These are phyloP conservation scores for Cucurbita argyrosperma DNA, from an alignment of 306 rosid species.

Conservation along the genomic window DNA sequence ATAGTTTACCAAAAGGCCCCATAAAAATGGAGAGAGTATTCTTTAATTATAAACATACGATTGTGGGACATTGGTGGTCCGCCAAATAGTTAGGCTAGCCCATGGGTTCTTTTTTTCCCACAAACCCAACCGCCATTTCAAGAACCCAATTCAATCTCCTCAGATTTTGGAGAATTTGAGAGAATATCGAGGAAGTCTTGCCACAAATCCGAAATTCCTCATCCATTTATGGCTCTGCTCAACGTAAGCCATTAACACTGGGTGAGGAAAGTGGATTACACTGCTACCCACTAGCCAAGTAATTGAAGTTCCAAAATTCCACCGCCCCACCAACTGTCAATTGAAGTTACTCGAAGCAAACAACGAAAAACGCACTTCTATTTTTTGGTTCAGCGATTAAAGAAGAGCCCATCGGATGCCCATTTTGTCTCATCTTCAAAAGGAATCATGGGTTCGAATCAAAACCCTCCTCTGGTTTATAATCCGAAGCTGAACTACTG, in stretches of 20 bases:
- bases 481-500: not conserved
- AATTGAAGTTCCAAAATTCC: not conserved
- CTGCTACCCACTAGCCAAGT: not conserved
- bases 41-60: no score
- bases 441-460: slow-evolving; percentile 39
- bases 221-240: not conserved
- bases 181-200: not conserved
- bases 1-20: no score
- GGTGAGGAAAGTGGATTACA: not conserved
- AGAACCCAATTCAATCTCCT: not conserved
- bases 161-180: not conserved
- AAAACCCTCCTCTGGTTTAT: slow-evolving; percentile 5
- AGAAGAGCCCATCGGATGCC: not conserved
- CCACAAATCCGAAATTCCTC: not conserved
- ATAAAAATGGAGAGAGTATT: no score
- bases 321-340: slow-evolving; percentile 1
- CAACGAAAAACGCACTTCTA: not conserved
- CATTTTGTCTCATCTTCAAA: slow-evolving; percentile 12
- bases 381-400: not conserved
- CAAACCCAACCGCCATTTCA: not conserved
- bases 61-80: no score
- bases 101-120: no score
- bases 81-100: no score
- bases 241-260: not conserved
- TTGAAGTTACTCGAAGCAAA: not conserved